Base-by-base conservation (phyloP, 495 filamentous ascomycete genomes). In the Aspergillus avenaceus region DNA sequence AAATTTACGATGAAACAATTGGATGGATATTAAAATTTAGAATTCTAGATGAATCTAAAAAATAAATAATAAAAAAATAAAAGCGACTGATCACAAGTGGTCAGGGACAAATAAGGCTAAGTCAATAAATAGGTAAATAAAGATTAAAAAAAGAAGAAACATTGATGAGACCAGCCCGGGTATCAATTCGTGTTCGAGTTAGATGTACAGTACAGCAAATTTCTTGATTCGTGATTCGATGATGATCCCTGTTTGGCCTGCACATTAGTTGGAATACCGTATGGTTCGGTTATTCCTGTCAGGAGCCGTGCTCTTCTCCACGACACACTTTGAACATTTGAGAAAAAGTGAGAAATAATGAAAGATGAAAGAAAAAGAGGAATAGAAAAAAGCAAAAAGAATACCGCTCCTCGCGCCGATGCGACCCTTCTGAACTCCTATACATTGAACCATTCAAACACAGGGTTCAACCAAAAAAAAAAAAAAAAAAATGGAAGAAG, bases 171-270 rank as follows among this genome's bases (percentile, higher is more conserved):
- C 42, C 41, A 47, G 40, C 50, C 49, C 36, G 55, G 55, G 55
- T 58, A 58, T 58, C 55, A 58, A 58, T 58, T 58, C 55, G 13
- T 50, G 45, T 36, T 40, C 16, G 53, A 29, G 41, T 29, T 57
- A 50, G 46, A 45, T 50, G 24, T 58, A 58, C 31, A 58, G 43
- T 53, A 47, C 50, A 58, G 27, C 9, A 27, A 11, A 36, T 38
- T 47, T 27, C 45, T 25, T 31, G 23, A 24, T 47, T 40, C 32
- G 45, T 38, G 31, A n/a, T 45, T 45, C 42, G 27, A 45, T 31
- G 14, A 45, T 45, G n/a, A 31, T 36, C 45, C 45, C 21, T 26
- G 12, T 37, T 43, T 47, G 29, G 45, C 29, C 45, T 23, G 29
- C 31, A 34, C 2, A 24, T 31, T 25, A 36, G 34, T 6, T 21